phyloP scores from a whole-genome alignment of 805 yeast species.

The Lipomyces sp. region DNA sequence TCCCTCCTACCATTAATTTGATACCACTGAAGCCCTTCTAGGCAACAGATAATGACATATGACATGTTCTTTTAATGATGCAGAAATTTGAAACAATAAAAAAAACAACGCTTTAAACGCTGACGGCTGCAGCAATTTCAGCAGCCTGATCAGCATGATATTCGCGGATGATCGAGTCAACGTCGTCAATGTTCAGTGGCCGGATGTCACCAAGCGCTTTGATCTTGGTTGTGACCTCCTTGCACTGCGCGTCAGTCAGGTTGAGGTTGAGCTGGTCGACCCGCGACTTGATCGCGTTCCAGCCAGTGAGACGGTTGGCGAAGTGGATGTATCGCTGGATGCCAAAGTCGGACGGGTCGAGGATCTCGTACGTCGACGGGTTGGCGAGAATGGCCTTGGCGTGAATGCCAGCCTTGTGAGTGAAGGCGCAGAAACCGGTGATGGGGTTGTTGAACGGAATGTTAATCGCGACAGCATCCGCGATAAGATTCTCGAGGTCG shows the following conservation, averaged over 20 bases:
- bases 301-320: slow-evolving; percentile 96
- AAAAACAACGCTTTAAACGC: slow-evolving; percentile 5
- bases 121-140: slow-evolving; percentile 18
- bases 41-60: background rate
- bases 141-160: slow-evolving; percentile 60
- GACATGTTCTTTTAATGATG: background rate
- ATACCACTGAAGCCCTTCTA: background rate
- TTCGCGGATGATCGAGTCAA: slow-evolving; percentile 92
- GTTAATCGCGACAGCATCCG: slow-evolving; percentile 95
- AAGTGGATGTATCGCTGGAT: slow-evolving; percentile 94
- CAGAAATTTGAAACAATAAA: background rate
- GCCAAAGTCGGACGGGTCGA: slow-evolving; percentile 93
- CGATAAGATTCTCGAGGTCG: slow-evolving; percentile 92
- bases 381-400: slow-evolving; percentile 98
- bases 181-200: slow-evolving; percentile 92
- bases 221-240: slow-evolving; percentile 91
- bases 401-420: slow-evolving; percentile 99
- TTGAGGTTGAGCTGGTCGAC: slow-evolving; percentile 93
- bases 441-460: slow-evolving; percentile 98
- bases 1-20: background rate
- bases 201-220: slow-evolving; percentile 93
- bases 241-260: slow-evolving; percentile 87
- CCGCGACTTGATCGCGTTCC: slow-evolving; percentile 98
- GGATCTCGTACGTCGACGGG: slow-evolving; percentile 97
- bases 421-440: slow-evolving; percentile 98